These are phyloP conservation scores for Fibroporia radiculosa DNA, from an alignment of 768 basidiomycete genomes.

Conservation along the genomic window DNA sequence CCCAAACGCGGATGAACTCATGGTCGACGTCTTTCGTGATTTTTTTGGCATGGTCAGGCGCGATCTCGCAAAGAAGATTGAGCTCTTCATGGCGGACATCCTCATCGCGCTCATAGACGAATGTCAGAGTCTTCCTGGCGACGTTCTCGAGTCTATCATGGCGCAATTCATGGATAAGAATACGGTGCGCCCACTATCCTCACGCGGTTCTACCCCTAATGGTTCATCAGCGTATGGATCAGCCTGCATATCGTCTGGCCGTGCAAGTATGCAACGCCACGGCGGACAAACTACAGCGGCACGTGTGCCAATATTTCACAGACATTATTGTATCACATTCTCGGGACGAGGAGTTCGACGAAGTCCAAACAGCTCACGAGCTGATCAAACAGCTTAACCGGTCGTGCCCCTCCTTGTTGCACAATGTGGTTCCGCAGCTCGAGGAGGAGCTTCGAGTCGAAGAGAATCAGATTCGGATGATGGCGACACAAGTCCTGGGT, in stretches of 20 bases:
- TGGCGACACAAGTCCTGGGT: slow-evolving; percentile 84
- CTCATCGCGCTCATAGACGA: slow-evolving; percentile 88
- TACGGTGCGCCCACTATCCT: slow-evolving; percentile 37
- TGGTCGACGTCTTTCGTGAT: slow-evolving; percentile 75
- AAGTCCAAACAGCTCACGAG: slow-evolving; percentile 71
- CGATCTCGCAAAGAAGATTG: slow-evolving; percentile 71
- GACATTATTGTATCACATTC: slow-evolving; percentile 69
- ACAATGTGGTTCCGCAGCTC: slow-evolving; percentile 88
- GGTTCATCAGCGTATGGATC: slow-evolving; percentile 47
- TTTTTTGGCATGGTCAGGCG: slow-evolving; percentile 77
- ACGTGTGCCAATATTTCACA: slow-evolving; percentile 88
- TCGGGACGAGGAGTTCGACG: slow-evolving; percentile 54
- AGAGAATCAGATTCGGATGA: slow-evolving; percentile 56
- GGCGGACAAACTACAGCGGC: slow-evolving; percentile 80
- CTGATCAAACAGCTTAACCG: slow-evolving; percentile 79
- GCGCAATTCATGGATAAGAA: slow-evolving; percentile 80
- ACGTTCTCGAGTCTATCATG: slow-evolving; percentile 76
- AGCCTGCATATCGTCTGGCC: slow-evolving; percentile 74
- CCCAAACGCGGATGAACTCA: slow-evolving; percentile 77
- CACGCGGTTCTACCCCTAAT: slow-evolving; percentile 3
- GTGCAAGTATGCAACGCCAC: slow-evolving; percentile 80
- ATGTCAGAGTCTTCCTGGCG: slow-evolving; percentile 61
- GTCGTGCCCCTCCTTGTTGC: slow-evolving; percentile 72
- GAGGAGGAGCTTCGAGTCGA: slow-evolving; percentile 86
- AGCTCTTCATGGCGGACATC: slow-evolving; percentile 83